Base-by-base conservation (phyloP, 2,329 filamentous ascomycete genomes). In the Fusarium veterinarium region DNA sequence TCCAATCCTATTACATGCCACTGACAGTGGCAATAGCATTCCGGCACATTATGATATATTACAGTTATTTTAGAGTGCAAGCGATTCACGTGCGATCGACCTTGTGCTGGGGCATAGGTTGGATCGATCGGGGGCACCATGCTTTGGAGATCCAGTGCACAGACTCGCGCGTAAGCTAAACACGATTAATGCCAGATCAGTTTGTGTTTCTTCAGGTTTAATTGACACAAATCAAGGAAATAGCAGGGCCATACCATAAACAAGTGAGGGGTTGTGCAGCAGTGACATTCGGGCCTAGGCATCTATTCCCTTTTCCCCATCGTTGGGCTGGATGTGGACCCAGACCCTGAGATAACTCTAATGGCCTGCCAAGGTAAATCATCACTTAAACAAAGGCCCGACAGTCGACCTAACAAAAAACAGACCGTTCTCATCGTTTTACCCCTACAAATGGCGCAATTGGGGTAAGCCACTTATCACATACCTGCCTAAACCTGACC, bases 1-100 rank as follows among this genome's bases (percentile, higher is more conserved):
- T 25, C 65, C 63, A 68, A 45, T 68, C 38, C 56, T 17, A 14
- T 63, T 68, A 63, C 57, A 68, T 68, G 33, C 30, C 56, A 23
- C 31, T 10, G 8, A 23, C 6, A 10, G 49, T 56, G 42, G 38
- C 37, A 28, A 28, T 44, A 37, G 14, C 48, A 61, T 56, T 38
- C 31, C 59, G 59, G 49, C 1, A 8, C 12, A 45, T 45, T 25
- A 33, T 25, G 40, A 61, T n/a, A 57, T 38, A 6, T 45, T 41
- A 12, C 28, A 23, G 37, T 31, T 23, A 19, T 19, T 55, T 40
- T 55, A 55, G 35, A 41, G 51, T 23, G 51, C 11, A 13, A 4
- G 45, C n/a, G 17, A 33, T 8, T 20, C 1, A 14, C 48, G 2
- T 20, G 28, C 33, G 49, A 28, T 37, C 49, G 8, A 30, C 30